Percentiles rank a stretch among this genome's conserved stretches.
These are phyloP conservation scores for Mycogone perniciosa DNA, from an alignment of 2,329 filamentous ascomycete genomes.

Conservation along the genomic window DNA sequence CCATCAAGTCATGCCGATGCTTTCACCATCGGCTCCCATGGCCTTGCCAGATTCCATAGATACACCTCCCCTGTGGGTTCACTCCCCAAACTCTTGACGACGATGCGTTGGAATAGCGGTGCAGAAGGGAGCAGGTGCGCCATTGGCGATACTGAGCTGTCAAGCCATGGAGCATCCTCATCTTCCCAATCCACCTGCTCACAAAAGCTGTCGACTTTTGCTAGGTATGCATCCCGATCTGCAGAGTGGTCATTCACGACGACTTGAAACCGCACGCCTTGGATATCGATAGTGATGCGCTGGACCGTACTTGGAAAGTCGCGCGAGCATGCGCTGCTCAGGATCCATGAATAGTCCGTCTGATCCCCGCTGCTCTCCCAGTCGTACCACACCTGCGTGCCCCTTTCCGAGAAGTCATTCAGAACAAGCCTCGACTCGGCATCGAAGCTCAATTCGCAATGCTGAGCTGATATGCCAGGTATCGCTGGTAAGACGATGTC, in stretches of 20 bases:
- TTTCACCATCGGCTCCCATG: conserved; percentile 40
- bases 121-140: not conserved
- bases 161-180: conserved; percentile 21
- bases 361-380: conserved; percentile 34
- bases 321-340: conserved; percentile 26
- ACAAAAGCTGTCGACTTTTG: conserved; percentile 29
- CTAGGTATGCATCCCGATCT: conserved; percentile 27
- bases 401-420: conserved; percentile 31
- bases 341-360: conserved; percentile 30
- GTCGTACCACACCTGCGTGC: conserved; percentile 38
- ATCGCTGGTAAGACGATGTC: conserved; percentile 32
- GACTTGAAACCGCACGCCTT: conserved; percentile 33
- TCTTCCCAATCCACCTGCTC: conserved; percentile 23
- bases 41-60: conserved; percentile 34
- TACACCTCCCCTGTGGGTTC: conserved; percentile 32
- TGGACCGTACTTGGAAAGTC: conserved; percentile 30
- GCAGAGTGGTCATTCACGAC: conserved; percentile 31
- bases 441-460: conserved; percentile 36
- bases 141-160: conserved; percentile 16
- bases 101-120: conserved; percentile 29
- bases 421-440: conserved; percentile 31
- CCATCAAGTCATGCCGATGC: conserved; percentile 24
- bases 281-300: conserved; percentile 33
- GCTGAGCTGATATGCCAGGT: conserved; percentile 28
- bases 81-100: conserved; percentile 30